Evolutionary conservation across 1,139 yeast species (phyloP).

Genomic region (Debaryomycetaceae sp.): DNA sequence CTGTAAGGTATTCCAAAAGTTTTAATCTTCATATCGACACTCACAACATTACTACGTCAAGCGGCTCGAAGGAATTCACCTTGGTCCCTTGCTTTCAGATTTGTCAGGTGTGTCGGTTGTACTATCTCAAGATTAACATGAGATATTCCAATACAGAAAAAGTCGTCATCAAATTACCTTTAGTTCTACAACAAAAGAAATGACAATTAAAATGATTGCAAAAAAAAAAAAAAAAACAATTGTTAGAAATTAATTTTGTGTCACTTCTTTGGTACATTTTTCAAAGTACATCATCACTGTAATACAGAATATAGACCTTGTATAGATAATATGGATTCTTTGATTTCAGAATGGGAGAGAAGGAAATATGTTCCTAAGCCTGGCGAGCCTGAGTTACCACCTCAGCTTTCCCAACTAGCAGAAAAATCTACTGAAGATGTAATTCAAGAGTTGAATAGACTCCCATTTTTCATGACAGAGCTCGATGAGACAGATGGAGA

Average conservation of each 20-base stretch:
- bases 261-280: neutral
- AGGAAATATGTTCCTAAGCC: slow-evolving; percentile 64
- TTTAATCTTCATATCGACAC: slow-evolving; percentile 22
- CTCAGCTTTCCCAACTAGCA: slow-evolving; percentile 68
- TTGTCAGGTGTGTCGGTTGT: slow-evolving; percentile 33
- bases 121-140: slow-evolving; percentile 30
- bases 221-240: too few relatives aligned
- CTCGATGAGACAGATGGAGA: slow-evolving; percentile 75
- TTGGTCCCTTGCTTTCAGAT: slow-evolving; percentile 40
- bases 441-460: slow-evolving; percentile 70
- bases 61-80: slow-evolving; percentile 21
- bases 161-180: slow-evolving; percentile 30
- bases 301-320: neutral
- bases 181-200: slow-evolving; percentile 18
- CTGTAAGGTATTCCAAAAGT: slow-evolving; percentile 12
- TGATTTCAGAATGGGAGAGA: slow-evolving; percentile 50
- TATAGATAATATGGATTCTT: slow-evolving; percentile 11
- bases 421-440: slow-evolving; percentile 74
- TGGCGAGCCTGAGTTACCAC: slow-evolving; percentile 81
- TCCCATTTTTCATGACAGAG: slow-evolving; percentile 94
- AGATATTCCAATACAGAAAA: slow-evolving; percentile 27
- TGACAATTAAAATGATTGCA: neutral
- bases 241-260: neutral
- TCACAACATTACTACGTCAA: slow-evolving; percentile 12
- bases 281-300: neutral